Evolutionary conservation across 2,329 filamentous ascomycete genomes (phyloP), one percentile per base, ranked within the genome.

Genomic region (Scedosporium boydii): DNA sequence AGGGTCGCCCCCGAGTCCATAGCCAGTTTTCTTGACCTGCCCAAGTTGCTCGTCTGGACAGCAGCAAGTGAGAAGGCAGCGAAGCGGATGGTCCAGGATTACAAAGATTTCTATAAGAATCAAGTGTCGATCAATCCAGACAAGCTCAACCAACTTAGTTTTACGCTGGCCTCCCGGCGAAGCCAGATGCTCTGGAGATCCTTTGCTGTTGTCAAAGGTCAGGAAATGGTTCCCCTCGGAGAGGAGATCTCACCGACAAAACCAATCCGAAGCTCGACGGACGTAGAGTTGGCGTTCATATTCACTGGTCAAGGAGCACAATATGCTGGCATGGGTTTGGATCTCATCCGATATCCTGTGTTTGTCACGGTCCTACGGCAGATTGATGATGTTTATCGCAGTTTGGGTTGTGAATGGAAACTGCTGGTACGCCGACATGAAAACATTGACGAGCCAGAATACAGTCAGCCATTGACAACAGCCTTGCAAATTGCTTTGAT

Each of bases 401-500:
- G 29, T 34, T 34, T 34, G 7, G 29, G 29, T 6, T 34, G 29
- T 34, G 29, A 34, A 34, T 34, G 29, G 29, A 34, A 34, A 34
- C 7, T 34, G 29, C 6, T 34, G 9, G 29, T 69, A 9, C 14
- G 53, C 3, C 58, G 63, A 21, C 38, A 59, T 26, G 64, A 65
- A 1, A 64, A 62, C 3, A 63, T 71, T 14, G 62, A 69, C 18
- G 61, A 67, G 10, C 66, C 71, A 1, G 66, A 69, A 14, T 59
- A 71, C 14, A 71, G 70, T 7, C 78, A 80, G 61, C 72, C 78
- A 0, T 48, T 76, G 0, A 79, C 72, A 34, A 79, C 77, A 0
- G 76, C 76, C 0, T 18, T 81, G 0, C 78, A 81, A 62, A 63
- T 81, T 1, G 77, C 68, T 2, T 65, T 80, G 0, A 69, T 77